Conservation (phyloP, 2,329 filamentous ascomycete species). For the Ceratocystis variospora region DNA sequence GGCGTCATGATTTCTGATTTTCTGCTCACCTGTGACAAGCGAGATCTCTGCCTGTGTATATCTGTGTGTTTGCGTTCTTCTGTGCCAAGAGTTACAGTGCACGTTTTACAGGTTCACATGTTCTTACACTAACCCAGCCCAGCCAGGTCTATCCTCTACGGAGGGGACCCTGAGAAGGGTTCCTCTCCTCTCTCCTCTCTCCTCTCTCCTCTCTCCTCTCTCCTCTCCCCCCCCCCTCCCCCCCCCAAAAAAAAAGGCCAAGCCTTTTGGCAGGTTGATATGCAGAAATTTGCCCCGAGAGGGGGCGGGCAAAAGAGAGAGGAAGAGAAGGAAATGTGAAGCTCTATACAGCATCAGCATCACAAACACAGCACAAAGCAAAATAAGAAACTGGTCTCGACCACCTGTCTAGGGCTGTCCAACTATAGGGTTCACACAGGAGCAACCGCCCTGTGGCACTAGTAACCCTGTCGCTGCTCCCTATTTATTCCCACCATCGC, state of each 20-base stretch:
- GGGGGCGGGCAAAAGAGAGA: neutral
- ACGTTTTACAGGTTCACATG: neutral
- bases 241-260: neutral
- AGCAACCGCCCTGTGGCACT: neutral
- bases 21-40: neutral
- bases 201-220: neutral
- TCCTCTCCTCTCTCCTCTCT: neutral
- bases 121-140: neutral
- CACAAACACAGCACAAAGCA: too few relatives aligned
- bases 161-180: too few relatives aligned
- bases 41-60: neutral
- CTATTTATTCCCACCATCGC: neutral
- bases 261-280: slow-evolving; percentile 1
- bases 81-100: neutral
- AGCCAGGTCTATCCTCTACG: neutral
- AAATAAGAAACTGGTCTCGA: too few relatives aligned
- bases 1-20: neutral
- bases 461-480: neutral
- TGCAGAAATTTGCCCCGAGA: neutral
- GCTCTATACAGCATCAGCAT: too few relatives aligned
- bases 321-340: too few relatives aligned
- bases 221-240: neutral
- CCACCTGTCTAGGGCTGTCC: neutral
- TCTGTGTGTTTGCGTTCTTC: neutral
- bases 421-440: neutral